Base-by-base conservation (phyloP, 495 filamentous ascomycete species). In the Aspergillus conjunctus region DNA sequence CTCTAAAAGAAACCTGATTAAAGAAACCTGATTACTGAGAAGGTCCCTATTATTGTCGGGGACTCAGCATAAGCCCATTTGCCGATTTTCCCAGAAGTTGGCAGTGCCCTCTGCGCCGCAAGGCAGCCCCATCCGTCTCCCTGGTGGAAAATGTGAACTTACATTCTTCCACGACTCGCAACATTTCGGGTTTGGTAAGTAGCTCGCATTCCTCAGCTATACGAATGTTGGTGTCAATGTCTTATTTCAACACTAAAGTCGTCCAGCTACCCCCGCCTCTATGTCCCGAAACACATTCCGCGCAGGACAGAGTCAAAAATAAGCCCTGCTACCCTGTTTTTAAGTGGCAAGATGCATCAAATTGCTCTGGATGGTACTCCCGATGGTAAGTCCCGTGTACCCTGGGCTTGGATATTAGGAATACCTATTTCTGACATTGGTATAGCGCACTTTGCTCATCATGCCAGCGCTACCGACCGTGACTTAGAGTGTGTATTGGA, bases 131-230 rank as follows among this genome's bases (percentile, higher is more conserved):
- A 37, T 50, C 49, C 62, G 58, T 33, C 18, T 66, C 63, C 65
- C 66, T 64, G 63, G 46, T 15, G 50, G 58, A 51, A 54, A 37
- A 61, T 76, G 64, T 64, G 69, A 71, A 62, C 65, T 76, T 57
- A 70, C 63, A 43, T 74, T 72, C 60, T 73, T 68, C 51, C 71
- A 73, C 50, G 66, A 70, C 58, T 71, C 68, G 15, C 59, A 67
- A 63, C 62, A 71, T 45, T 74, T 76, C 60, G 67, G 69, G 11
- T 62, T 66, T 64, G 63, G 71, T 71, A 58, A 49, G 66, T 60
- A 48, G 17, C 52, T 53, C 17, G 18, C 17, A 62, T 45, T 41
- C 12, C 37, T 41, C 37, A 41, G 15, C 37, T 26, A 41, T 58
- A 31, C 9, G 53, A 39, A 43, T 44, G 45, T 26, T 22, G 41